phyloP scores from a whole-genome alignment of 805 yeast species.

The Saturnispora sekii region DNA sequence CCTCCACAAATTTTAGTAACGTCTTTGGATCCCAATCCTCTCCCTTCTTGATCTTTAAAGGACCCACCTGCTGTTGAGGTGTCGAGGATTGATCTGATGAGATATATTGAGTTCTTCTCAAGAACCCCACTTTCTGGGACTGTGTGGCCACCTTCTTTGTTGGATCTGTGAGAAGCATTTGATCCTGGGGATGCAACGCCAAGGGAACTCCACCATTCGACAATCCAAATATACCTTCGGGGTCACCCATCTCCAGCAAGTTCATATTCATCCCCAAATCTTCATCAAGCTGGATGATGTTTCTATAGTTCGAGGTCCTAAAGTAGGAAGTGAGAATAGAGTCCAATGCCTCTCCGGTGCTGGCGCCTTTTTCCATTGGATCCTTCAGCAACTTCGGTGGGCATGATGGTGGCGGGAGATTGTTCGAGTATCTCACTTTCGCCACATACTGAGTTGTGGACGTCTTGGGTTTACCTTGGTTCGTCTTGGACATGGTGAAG shows the following conservation, averaged over 20 bases:
- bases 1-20: constrained; percentile 64
- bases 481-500: too few relatives aligned
- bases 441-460: constrained; percentile 44
- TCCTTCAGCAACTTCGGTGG: constrained; percentile 72
- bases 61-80: constrained; percentile 17
- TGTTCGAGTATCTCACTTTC: constrained; percentile 73
- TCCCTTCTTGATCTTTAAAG: constrained; percentile 23
- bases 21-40: constrained; percentile 45
- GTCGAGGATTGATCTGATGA: constrained; percentile 39
- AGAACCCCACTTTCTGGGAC: constrained; percentile 37
- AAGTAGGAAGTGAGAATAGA: constrained; percentile 60
- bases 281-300: constrained; percentile 48
- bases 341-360: constrained; percentile 36
- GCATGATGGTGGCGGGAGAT: constrained; percentile 86
- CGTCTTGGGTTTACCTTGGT: neutral
- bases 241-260: constrained; percentile 51
- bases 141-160: constrained; percentile 37
- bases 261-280: constrained; percentile 72
- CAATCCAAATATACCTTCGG: constrained; percentile 16
- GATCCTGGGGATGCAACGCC: constrained; percentile 68
- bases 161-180: constrained; percentile 72
- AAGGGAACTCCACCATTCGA: constrained; percentile 12
- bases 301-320: constrained; percentile 62
- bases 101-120: constrained; percentile 91
- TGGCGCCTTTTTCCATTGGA: constrained; percentile 9